Evolutionary conservation across 164 flowering plant genomes (phyloP).

Genomic region (Nymphaea thermarum): DNA sequence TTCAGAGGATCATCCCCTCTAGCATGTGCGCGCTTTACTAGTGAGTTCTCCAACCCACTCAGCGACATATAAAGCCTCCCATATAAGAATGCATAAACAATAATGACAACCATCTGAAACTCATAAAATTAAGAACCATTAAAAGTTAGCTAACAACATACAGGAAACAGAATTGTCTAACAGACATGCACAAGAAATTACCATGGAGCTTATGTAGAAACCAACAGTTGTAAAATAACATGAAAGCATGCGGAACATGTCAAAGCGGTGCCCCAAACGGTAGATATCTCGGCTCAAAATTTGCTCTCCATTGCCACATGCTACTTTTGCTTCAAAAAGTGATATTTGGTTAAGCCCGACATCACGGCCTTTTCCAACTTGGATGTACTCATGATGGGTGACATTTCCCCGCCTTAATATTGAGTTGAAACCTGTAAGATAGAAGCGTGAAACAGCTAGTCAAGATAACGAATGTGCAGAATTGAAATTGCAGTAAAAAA

Average conservation of each 20-base stretch:
- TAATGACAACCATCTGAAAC: constrained; percentile 62
- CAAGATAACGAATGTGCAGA: too few relatives aligned
- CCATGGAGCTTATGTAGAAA: constrained; percentile 64
- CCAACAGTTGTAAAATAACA: constrained; percentile 82
- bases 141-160: not conserved
- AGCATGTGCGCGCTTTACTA: constrained; percentile 41
- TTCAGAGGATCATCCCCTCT: constrained; percentile 54
- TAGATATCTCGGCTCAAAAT: constrained; percentile 81
- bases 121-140: not conserved
- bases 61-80: constrained; percentile 88
- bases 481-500: too few relatives aligned
- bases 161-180: not conserved
- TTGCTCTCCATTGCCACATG: constrained; percentile 98
- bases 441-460: too few relatives aligned
- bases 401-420: constrained; percentile 92
- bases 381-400: constrained; percentile 96
- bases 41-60: constrained; percentile 64
- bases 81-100: constrained; percentile 79
- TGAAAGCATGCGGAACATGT: constrained; percentile 92
- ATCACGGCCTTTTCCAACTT: constrained; percentile 96
- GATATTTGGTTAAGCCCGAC: constrained; percentile 94
- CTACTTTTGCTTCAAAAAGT: constrained; percentile 96
- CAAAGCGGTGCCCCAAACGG: constrained; percentile 83
- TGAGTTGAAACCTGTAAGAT: constrained; percentile 42
- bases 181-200: constrained; percentile 24